Percentiles rank a stretch among this genome's conserved stretches.
Conservation (phyloP, 169 alveolate species). For the Besnoitia besnoiti region DNA sequence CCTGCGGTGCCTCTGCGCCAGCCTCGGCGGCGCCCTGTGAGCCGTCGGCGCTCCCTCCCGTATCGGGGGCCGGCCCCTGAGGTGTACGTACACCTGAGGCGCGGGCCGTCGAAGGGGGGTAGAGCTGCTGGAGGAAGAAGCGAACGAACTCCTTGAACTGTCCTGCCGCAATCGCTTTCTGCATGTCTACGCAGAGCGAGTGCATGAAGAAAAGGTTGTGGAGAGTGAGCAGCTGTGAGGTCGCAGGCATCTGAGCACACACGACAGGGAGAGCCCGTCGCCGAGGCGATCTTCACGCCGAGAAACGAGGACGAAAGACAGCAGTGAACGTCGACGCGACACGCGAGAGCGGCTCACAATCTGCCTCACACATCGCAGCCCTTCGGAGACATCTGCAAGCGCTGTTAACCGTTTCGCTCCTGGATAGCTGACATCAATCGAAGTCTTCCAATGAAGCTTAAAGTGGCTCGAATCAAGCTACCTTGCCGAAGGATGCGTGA, state of each 20-base stretch:
- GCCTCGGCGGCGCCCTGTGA: neutral
- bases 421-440: too few species aligned
- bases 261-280: neutral
- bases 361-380: too few species aligned
- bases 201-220: slow-evolving; percentile 70
- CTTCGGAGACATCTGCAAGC: too few species aligned
- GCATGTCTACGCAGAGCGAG: slow-evolving; percentile 22
- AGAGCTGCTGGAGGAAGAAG: slow-evolving; percentile 14
- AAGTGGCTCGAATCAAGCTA: too few species aligned
- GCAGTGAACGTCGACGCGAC: too few species aligned
- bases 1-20: neutral
- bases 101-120: neutral
- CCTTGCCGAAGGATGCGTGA: slow-evolving; percentile 81
- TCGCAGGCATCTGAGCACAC: slow-evolving; percentile 51
- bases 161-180: slow-evolving; percentile 3
- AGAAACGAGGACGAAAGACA: too few species aligned
- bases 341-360: too few species aligned
- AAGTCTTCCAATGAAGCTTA: too few species aligned
- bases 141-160: slow-evolving; percentile 25
- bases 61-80: too few species aligned
- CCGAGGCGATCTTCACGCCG: too few species aligned
- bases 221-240: slow-evolving; percentile 66
- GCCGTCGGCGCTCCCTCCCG: neutral
- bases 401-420: too few species aligned
- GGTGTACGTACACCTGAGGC: too few species aligned